A percentile compares a stretch with the other conserved stretches of the same genome.
phyloP scores from a whole-genome alignment of 441 rosid species.

The Viola pubescens region DNA sequence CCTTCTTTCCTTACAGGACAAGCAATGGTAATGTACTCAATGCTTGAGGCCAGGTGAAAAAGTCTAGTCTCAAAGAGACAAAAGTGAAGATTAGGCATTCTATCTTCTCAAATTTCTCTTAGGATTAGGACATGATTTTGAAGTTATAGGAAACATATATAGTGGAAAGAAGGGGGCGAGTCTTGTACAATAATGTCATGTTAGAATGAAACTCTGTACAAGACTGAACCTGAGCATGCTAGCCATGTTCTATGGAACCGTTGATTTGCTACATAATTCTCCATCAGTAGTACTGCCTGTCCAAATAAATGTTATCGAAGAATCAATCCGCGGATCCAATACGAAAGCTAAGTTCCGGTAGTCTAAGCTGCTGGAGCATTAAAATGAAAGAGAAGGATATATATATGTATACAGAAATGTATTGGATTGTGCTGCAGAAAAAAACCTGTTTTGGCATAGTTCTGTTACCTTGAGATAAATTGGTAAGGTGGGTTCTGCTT shows the following conservation, averaged over 20 bases:
- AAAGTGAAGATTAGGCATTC: neutral
- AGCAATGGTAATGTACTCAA: constrained; percentile 24
- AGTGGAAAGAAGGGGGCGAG: constrained; percentile 35
- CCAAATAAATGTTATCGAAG: constrained; percentile 42
- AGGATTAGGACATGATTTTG: neutral
- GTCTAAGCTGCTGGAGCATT: constrained; percentile 8
- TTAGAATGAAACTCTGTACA: constrained; percentile 52
- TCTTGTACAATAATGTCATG: constrained; percentile 55
- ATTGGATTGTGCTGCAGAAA: neutral
- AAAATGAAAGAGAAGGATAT: constrained; percentile 4
- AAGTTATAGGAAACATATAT: neutral
- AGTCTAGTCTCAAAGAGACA: constrained; percentile 8
- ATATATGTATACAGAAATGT: too few species aligned
- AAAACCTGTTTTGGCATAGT: neutral
- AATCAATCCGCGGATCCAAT: constrained; percentile 23
- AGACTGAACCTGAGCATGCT: constrained; percentile 69
- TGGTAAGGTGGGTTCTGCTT: constrained; percentile 75
- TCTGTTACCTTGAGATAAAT: constrained; percentile 71
- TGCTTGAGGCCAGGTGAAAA: constrained; percentile 11
- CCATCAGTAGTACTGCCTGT: constrained; percentile 57
- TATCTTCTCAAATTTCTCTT: neutral
- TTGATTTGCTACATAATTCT: constrained; percentile 37
- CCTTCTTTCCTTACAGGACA: constrained; percentile 48
- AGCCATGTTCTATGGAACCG: constrained; percentile 40
- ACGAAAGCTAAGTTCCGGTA: constrained; percentile 19